These are phyloP conservation scores for Spergularia bocconei DNA, from an alignment of 148 eudicot genomes.

Conservation along the genomic window DNA sequence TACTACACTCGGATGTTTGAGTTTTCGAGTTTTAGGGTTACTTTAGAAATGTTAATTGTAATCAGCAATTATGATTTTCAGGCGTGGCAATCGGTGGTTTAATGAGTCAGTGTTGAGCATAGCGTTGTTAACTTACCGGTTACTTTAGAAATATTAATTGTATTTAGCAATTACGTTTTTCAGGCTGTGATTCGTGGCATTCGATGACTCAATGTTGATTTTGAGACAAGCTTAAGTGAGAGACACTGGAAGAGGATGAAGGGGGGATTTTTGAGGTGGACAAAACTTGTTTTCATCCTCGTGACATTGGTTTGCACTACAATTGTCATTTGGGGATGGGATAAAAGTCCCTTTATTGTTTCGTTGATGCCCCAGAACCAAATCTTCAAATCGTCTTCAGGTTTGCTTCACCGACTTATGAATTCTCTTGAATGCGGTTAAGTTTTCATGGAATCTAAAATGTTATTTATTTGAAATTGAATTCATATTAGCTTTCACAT, in stretches of 20 bases:
- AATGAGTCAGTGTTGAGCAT: no score
- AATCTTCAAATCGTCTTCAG: slow-evolving; percentile 40
- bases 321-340: slow-evolving; percentile 60
- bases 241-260: slow-evolving; percentile 36
- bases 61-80: no score
- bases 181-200: slow-evolving; percentile 4
- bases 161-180: not conserved
- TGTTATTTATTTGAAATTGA: not conserved
- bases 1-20: no score
- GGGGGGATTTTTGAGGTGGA: slow-evolving; percentile 36
- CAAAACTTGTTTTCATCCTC: slow-evolving; percentile 44
- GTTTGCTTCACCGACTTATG: slow-evolving; percentile 28
- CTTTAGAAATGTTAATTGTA: no score
- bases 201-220: slow-evolving; percentile 13
- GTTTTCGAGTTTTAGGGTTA: no score
- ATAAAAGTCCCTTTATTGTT: slow-evolving; percentile 43
- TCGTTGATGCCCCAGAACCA: slow-evolving; percentile 42
- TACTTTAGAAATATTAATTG: not conserved
- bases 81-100: no score
- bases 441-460: not conserved
- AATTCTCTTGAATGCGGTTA: not conserved
- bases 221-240: slow-evolving; percentile 18
- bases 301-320: slow-evolving; percentile 42
- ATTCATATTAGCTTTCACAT: not conserved
- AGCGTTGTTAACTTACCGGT: no score